Conservation (phyloP, 108 stramenopile species). For the Skeletonema menzelii region DNA sequence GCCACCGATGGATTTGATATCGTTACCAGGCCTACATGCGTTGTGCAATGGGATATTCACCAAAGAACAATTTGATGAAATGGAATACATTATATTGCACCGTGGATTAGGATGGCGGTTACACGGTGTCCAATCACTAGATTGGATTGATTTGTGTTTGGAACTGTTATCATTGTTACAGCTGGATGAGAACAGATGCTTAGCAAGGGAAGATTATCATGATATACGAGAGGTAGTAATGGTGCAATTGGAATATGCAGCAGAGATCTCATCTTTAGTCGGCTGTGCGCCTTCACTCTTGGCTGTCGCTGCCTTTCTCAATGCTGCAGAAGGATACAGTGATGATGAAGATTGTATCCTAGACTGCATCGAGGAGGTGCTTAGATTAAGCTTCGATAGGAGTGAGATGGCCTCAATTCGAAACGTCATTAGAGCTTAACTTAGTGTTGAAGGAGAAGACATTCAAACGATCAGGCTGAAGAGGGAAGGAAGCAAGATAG, state of each 20-base stretch:
- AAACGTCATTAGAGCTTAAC: not conserved
- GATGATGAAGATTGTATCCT: not conserved
- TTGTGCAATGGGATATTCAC: not conserved
- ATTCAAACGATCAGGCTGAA: no score
- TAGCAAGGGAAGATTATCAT: not conserved
- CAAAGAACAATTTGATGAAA: not conserved
- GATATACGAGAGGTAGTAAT: not conserved
- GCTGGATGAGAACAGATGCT: not conserved
- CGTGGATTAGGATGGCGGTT: not conserved
- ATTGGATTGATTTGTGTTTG: not conserved
- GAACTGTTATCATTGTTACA: not conserved
- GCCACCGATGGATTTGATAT: not conserved
- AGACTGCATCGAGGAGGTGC: not conserved
- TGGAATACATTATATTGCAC: not conserved
- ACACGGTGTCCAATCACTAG: not conserved
- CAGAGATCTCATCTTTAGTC: not conserved
- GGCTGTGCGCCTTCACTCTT: not conserved
- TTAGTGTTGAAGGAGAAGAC: not conserved
- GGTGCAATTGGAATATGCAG: not conserved
- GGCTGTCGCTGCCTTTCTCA: not conserved
- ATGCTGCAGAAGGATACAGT: not conserved
- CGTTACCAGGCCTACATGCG: not conserved
- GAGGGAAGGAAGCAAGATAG: no score
- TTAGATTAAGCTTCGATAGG: not conserved
- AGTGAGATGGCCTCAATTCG: not conserved